Evolutionary conservation across 139 green algal genomes (phyloP).

Genomic region (Pseudopediastrum boryanum): DNA sequence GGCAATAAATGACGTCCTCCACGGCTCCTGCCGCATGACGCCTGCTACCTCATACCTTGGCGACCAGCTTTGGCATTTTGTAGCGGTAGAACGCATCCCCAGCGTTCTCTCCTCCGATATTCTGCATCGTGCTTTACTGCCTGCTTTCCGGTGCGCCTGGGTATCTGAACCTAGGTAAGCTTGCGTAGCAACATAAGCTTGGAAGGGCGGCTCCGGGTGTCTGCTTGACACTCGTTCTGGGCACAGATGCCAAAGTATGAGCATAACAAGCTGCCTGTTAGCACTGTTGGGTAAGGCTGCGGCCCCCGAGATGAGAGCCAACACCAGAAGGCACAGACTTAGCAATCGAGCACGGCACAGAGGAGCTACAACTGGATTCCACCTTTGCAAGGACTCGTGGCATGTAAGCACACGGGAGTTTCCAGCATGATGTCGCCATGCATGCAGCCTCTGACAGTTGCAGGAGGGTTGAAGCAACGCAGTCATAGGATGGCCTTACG

Average conservation of each 20-base stretch:
- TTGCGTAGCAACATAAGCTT: no score
- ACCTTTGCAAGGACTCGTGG: neutral
- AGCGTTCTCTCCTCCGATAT: conserved; percentile 91
- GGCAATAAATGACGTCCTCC: neutral
- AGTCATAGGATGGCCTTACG: no score
- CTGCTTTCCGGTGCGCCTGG: conserved; percentile 1
- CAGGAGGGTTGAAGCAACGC: no score
- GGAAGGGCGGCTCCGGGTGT: no score
- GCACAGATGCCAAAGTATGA: conserved; percentile 7
- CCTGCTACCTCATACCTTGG: conserved; percentile 67
- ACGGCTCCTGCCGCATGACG: neutral
- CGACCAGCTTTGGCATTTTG: conserved; percentile 97
- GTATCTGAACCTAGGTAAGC: neutral
- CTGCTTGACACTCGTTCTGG: conserved; percentile 21
- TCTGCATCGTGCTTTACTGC: conserved; percentile 44
- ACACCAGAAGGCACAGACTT: neutral
- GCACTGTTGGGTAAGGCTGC: conserved; percentile 5
- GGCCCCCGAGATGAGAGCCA: no score
- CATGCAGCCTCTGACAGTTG: no score
- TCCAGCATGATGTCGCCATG: neutral
- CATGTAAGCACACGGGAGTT: neutral
- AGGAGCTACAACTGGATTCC: neutral
- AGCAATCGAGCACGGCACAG: neutral
- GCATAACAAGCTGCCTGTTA: conserved; percentile 18
- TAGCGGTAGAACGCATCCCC: conserved; percentile 89